phyloP scores from a whole-genome alignment of 345 rosid species.

The Arabidopsis thaliana region TAIR10.1 NC_003070.9:20582001-20582500 shows the following conservation, averaged over 20 bases:
- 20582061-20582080: constrained; percentile 37
- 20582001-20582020: constrained; percentile 29
- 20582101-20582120: constrained; percentile 26
- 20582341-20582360: constrained; percentile 8
- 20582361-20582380: constrained; percentile 21
- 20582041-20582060: constrained; percentile 9
- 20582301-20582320: constrained; percentile 1
- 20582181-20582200: constrained; percentile 29
- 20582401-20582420: constrained; percentile 11
- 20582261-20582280: constrained; percentile 14
- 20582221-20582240: constrained; percentile 13
- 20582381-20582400: background rate
- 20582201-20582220: constrained; percentile 21
- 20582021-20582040: constrained; percentile 24
- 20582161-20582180: constrained; percentile 17
- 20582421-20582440: constrained; percentile 17
- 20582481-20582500: constrained; percentile 3
- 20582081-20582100: constrained; percentile 6
- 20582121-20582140: constrained; percentile 13
- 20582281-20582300: constrained; percentile 4
- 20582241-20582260: constrained; percentile 17
- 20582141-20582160: constrained; percentile 16
- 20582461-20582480: constrained; percentile 12
- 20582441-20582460: constrained; percentile 9
- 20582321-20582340: constrained; percentile 13